phyloP scores from a whole-genome alignment of 495 filamentous ascomycete genomes.

The Xylaria curta region DNA sequence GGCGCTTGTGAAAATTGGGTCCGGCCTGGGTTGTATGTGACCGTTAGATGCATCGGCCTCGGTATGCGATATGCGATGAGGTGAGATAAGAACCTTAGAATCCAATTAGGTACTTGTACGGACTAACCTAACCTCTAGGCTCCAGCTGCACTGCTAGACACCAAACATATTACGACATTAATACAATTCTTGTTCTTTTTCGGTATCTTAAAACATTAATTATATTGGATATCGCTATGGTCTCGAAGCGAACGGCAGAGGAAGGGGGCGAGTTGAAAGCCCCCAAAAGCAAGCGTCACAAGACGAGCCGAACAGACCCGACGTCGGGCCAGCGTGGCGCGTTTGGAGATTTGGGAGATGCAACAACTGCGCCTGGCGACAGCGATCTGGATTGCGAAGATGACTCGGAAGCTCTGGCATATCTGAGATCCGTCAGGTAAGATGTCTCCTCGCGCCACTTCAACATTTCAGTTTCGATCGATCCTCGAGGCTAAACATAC shows the following conservation, averaged over 20 bases:
- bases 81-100: conserved; percentile 19
- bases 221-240: conserved; percentile 1
- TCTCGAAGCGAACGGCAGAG: conserved; percentile 24
- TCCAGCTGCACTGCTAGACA: neutral
- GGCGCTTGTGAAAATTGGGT: too few species aligned
- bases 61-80: neutral
- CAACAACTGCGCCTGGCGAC: conserved; percentile 47
- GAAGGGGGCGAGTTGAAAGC: conserved; percentile 19
- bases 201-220: neutral
- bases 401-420: conserved; percentile 69
- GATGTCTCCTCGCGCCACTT: conserved; percentile 41
- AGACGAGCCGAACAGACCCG: conserved; percentile 54
- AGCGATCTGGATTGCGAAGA: conserved; percentile 63
- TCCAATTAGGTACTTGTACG: too few species aligned
- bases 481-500: conserved; percentile 29
- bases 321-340: conserved; percentile 77
- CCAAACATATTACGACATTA: neutral
- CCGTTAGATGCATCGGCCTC: neutral
- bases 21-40: too few species aligned
- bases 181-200: neutral
- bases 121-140: neutral
- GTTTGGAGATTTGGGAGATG: conserved; percentile 74
- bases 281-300: conserved; percentile 22
- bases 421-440: conserved; percentile 83
- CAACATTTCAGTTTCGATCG: conserved; percentile 13